Evolutionary conservation across 139 green algal species (phyloP).

Genomic region (Chlorella sp.): DNA sequence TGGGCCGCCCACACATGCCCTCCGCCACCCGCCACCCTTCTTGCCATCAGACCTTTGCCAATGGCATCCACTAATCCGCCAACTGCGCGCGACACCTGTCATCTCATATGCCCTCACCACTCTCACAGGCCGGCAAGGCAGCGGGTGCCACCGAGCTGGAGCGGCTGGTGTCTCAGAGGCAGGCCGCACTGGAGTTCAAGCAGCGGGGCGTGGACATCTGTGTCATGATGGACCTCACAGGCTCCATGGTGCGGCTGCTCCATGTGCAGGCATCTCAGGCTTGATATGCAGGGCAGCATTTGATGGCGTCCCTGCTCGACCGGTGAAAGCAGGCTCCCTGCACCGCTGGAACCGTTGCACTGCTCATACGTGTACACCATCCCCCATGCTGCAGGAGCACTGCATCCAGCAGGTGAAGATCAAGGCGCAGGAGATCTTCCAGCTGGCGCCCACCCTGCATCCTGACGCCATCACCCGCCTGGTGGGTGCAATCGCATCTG

Average conservation of each 20-base stretch:
- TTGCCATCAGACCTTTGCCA: no score
- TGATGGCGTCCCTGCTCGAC: no score
- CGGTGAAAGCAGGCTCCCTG: no score
- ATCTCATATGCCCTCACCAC: not conserved
- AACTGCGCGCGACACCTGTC: no score
- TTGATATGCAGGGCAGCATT: no score
- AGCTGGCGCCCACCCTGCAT: not conserved
- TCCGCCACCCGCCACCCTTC: not conserved
- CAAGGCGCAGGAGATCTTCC: constrained; percentile 33
- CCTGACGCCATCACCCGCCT: constrained; percentile 25
- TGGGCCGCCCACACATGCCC: not conserved
- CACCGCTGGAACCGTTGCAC: no score
- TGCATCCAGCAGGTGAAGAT: constrained; percentile 14
- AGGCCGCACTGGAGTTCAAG: not conserved
- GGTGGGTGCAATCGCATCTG: not conserved
- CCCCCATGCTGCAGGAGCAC: not conserved
- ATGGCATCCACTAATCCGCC: no score
- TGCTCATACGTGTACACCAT: not conserved
- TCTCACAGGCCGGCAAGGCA: not conserved
- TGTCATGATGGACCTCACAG: constrained; percentile 31
- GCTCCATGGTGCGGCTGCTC: constrained; percentile 31
- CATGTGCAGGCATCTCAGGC: not conserved
- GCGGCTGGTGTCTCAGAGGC: not conserved
- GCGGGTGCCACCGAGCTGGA: not conserved
- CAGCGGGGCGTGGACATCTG: constrained; percentile 26